Base-by-base conservation (phyloP, 495 filamentous ascomycete genomes). In the Pseudevernia furfuracea region DNA sequence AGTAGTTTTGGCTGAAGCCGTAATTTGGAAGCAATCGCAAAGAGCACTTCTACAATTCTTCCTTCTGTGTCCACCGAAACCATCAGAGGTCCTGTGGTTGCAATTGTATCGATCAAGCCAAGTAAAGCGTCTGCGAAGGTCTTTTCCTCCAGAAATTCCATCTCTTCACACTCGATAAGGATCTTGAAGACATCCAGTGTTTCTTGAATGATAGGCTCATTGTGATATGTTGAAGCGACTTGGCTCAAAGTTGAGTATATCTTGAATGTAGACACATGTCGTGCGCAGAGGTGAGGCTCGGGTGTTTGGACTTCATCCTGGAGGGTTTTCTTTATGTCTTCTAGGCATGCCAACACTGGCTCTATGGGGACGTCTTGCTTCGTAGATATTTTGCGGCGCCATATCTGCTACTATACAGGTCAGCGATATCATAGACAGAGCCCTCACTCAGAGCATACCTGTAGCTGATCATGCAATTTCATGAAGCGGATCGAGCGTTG, bases 11-110 rank as follows among this genome's bases (percentile, higher is more conserved):
- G 92, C 62, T 92, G 88, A 64, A 96, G 78, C 62, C 94, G 82
- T 68, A 99, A 93, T 79, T 97, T 97, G 62, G 94, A 91, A 21
- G 94, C 87, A 63, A 97, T 89, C 53, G 89, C 92, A 77, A 97
- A 99, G 34, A 95, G 80, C 59, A 99, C 74, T 76, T 97, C 93
- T 58, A 96, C 88, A 61, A 97, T 84, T 63, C 90, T 84, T 21
- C 84, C 86, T 72, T 96, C 92, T 12, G 87, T 89, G 63, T 95
- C 88, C 55, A 83, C 79, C 36, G 80, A 76, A 10, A 87, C 72
- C 21, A 83, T 77, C 56, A 88, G 82, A 69, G 79, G 84, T 62
- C 84, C 85, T 39, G 80, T 78, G 58, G 83, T 81, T 3, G 83
- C 81, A 38, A 89, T 87, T 19, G 75, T 76, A 12, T 77, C 75